phyloP scores from a whole-genome alignment of 176 grass and related monocot species.

The Cenchrus fungigraminus region DNA sequence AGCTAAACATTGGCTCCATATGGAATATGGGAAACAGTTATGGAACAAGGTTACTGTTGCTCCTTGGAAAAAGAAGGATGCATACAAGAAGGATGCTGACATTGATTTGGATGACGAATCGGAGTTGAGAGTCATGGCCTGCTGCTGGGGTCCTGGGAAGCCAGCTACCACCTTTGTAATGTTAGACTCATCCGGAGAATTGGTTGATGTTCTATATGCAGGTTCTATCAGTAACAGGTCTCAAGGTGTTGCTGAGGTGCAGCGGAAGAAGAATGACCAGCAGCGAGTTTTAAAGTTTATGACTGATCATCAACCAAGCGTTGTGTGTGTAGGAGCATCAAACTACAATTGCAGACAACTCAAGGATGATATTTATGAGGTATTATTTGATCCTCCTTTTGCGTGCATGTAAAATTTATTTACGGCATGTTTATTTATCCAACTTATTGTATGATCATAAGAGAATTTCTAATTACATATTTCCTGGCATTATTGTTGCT shows the following conservation, averaged over 20 bases:
- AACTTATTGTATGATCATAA: background rate
- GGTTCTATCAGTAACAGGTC: constrained; percentile 86
- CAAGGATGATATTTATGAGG: constrained; percentile 99
- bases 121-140: constrained; percentile 90
- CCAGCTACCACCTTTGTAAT: constrained; percentile 93
- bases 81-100: constrained; percentile 58
- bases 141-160: constrained; percentile 97
- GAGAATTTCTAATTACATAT: background rate
- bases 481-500: background rate
- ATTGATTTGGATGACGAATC: constrained; percentile 75
- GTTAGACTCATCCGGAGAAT: constrained; percentile 89
- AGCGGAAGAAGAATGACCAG: constrained; percentile 91
- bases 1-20: constrained; percentile 78
- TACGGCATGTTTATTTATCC: background rate
- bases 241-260: constrained; percentile 81
- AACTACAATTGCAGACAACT: constrained; percentile 91
- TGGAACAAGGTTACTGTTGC: constrained; percentile 85
- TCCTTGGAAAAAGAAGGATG: constrained; percentile 84
- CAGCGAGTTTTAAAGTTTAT: constrained; percentile 91
- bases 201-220: constrained; percentile 95
- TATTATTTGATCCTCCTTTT: constrained; percentile 37
- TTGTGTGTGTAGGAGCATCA: constrained; percentile 87
- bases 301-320: constrained; percentile 85
- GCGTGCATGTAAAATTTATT: background rate
- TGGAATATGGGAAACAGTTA: constrained; percentile 85